Evolutionary conservation across 768 basidiomycete species (phyloP).

Genomic region (Leucosporidium creatinivorum): DNA sequence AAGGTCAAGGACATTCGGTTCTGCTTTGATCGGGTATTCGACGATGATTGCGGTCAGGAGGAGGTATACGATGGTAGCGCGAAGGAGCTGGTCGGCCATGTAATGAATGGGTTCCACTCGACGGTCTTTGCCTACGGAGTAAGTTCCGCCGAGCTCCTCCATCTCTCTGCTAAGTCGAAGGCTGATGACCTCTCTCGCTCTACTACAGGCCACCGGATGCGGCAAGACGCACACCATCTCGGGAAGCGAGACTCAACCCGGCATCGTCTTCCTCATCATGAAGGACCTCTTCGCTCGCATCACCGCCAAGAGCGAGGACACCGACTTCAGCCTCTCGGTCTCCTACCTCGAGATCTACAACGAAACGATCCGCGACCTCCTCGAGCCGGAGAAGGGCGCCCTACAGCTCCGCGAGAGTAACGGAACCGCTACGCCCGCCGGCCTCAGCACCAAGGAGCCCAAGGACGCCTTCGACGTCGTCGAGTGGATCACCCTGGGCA

Average conservation of each 20-base stretch:
- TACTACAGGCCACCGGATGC: constrained; percentile 89
- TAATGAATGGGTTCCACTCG: constrained; percentile 91
- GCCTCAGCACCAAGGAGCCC: constrained; percentile 73
- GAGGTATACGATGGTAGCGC: constrained; percentile 83
- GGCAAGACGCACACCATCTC: constrained; percentile 99
- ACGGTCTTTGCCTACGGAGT: constrained; percentile 99
- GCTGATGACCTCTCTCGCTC: constrained; percentile 5
- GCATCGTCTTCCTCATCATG: constrained; percentile 95
- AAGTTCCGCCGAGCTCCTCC: constrained; percentile 40
- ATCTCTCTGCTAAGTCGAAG: neutral
- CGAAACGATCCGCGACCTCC: constrained; percentile 93
- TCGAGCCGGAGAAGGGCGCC: constrained; percentile 69
- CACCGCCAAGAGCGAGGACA: constrained; percentile 74
- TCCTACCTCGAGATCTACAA: constrained; percentile 99
- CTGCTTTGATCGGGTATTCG: constrained; percentile 92
- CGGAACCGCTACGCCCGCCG: constrained; percentile 67
- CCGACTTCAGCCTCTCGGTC: constrained; percentile 63
- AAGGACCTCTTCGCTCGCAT: constrained; percentile 91
- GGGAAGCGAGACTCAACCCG: constrained; percentile 76
- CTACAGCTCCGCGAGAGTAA: constrained; percentile 88
- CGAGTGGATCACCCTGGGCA: constrained; percentile 81
- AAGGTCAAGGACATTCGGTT: constrained; percentile 95
- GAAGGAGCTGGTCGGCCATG: constrained; percentile 70
- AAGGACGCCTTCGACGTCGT: constrained; percentile 85
- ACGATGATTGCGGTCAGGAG: constrained; percentile 68